Evolutionary conservation across 2,329 filamentous ascomycete genomes (phyloP).

Genomic region (Cladophialophora carrionii): DNA sequence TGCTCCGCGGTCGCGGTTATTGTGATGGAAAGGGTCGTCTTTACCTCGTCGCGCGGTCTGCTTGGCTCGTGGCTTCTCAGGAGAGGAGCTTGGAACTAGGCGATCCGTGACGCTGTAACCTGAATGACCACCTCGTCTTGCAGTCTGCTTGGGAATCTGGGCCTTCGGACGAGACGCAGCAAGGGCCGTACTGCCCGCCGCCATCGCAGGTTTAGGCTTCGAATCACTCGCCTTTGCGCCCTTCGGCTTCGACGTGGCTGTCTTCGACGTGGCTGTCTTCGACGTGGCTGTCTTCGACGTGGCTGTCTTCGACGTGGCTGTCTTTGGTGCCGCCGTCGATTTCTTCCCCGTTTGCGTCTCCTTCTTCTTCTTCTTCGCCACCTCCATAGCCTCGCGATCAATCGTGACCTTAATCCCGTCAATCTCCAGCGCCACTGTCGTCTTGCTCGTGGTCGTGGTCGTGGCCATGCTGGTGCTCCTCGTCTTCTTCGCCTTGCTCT

Average conservation of each 20-base stretch:
- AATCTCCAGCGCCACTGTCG: constrained; percentile 14
- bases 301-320: constrained; percentile 3
- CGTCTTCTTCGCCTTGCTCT: neutral
- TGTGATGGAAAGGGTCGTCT: constrained; percentile 4
- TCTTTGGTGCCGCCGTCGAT: no score
- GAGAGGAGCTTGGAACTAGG: neutral
- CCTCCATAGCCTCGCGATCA: constrained; percentile 10
- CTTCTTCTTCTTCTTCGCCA: constrained; percentile 15
- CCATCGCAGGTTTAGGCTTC: constrained; percentile 14
- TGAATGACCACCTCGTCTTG: neutral
- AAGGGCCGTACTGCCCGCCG: neutral
- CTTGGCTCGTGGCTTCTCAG: constrained; percentile 7
- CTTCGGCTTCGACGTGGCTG: constrained; percentile 4
- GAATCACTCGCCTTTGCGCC: neutral
- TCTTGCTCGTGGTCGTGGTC: constrained; percentile 2
- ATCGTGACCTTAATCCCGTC: constrained; percentile 16
- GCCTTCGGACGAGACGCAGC: neutral
- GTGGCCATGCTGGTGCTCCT: neutral
- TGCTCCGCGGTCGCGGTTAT: constrained; percentile 3
- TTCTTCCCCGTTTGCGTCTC: neutral
- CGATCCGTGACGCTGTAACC: neutral
- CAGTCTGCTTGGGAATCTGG: neutral
- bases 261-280: constrained; percentile 8
- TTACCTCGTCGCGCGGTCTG: constrained; percentile 23
- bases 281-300: constrained; percentile 2